These are phyloP conservation scores for Ichthyophthirius multifiliis DNA, from an alignment of 169 alveolate genomes.

Conservation along the genomic window DNA sequence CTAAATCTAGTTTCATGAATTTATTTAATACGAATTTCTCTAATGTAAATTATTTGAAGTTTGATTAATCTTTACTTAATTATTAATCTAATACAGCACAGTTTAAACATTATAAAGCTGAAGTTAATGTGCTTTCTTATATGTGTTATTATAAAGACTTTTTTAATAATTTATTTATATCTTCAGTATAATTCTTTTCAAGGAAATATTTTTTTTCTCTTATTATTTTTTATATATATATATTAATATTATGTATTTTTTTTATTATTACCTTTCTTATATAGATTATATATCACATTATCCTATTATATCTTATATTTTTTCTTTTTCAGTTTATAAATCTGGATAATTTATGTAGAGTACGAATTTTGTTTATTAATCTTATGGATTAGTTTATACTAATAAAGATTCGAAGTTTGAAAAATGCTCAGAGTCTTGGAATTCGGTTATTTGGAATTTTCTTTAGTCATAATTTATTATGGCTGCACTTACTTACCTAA, in stretches of 20 bases:
- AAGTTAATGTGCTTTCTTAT: slow-evolving; percentile 41
- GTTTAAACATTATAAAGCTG: slow-evolving; percentile 36
- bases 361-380: slow-evolving; percentile 43
- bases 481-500: slow-evolving; percentile 46
- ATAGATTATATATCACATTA: slow-evolving; percentile 45
- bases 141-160: slow-evolving; percentile 28
- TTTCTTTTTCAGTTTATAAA: slow-evolving; percentile 37
- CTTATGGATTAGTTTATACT: slow-evolving; percentile 46
- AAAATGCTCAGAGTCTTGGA: slow-evolving; percentile 63
- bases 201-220: slow-evolving; percentile 52
- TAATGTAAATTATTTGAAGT: slow-evolving; percentile 37
- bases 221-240: not conserved
- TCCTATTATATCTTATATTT: slow-evolving; percentile 51
- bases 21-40: slow-evolving; percentile 37
- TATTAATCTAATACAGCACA: slow-evolving; percentile 41
- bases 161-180: slow-evolving; percentile 36
- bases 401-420: slow-evolving; percentile 60
- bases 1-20: slow-evolving; percentile 65
- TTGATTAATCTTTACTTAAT: slow-evolving; percentile 18
- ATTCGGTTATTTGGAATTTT: slow-evolving; percentile 50
- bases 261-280: slow-evolving; percentile 4
- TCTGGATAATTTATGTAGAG: slow-evolving; percentile 56
- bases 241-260: not conserved
- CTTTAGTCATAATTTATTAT: slow-evolving; percentile 51
- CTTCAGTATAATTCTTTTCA: not conserved